Base-by-base conservation (phyloP, 257 asterid species). In the Orobanche coerulescens region DNA sequence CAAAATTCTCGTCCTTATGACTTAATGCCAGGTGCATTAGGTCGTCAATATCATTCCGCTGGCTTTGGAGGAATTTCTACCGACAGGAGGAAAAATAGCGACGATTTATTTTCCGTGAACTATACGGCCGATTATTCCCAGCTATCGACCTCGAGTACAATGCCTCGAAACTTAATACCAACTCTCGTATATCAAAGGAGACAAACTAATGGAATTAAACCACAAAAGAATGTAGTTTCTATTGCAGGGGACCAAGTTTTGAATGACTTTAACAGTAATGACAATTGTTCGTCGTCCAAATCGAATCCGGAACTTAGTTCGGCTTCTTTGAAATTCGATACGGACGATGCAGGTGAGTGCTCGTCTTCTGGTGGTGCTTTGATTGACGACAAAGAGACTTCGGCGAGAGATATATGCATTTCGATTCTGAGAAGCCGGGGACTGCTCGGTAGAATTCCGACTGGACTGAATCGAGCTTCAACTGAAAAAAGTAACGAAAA, bases 311-410 rank as follows among this genome's bases (percentile, higher is more conserved):
- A 72, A 58, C 70, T 50, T 44, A 74, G 59, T 63, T 71, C 84
- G 18, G 69, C 76, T 61, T 71, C 78, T 47, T 58, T 71, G 74
- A 81, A 78, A 73, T 61, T 62, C 62, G 73, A 69, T 62, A 67
- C 36, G 49, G 88, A 77, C 60, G 93, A 75, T 73, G 71, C 73
- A 24, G 86, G 79, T 5, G 90, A 84, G 65, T 82, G 90, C 80
- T 81, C 95, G 62, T 84, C 92, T 59, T 87, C 93, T 64, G 89
- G 81, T 73, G 84, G 81, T 73, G 84, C 81, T 61, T 75, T 75
- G 65, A 54, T 71, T 16, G 44, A 74, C 51, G 82, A 72, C 58
- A 66, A 66, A 73, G 81, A 71, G 58, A 77, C 82, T 71, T 85
- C 88, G 23, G 94, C 77, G 77, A 79, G 76, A 66, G 89, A 85